A percentile compares a stretch with the other conserved stretches of the same genome.
Evolutionary conservation across 495 filamentous ascomycete species (phyloP).

Genomic region (Sphaerosporella brunnea): DNA sequence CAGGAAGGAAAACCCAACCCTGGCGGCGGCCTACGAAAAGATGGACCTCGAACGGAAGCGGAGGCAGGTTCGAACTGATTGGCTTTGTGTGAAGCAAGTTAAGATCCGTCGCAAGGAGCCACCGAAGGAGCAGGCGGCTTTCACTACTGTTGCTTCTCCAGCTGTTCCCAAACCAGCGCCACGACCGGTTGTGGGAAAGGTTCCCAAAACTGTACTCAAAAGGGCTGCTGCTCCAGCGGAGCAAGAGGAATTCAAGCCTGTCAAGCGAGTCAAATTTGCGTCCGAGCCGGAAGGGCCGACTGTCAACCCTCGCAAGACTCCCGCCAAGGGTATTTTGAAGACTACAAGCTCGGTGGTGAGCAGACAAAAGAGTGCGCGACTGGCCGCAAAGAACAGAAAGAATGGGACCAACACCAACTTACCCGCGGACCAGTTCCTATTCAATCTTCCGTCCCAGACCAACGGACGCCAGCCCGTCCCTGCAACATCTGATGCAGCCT

Average conservation of each 20-base stretch:
- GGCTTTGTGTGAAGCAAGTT: constrained; percentile 23
- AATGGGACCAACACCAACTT: neutral
- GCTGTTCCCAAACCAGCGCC: neutral
- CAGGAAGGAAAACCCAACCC: constrained; percentile 9
- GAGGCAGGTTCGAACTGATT: constrained; percentile 15
- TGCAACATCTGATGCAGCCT: neutral
- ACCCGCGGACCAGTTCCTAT: neutral
- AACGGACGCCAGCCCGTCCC: neutral
- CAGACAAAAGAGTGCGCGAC: neutral
- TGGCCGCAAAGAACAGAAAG: neutral
- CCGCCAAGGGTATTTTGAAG: constrained; percentile 5
- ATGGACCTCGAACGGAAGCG: constrained; percentile 25
- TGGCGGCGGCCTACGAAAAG: constrained; percentile 15
- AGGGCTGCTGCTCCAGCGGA: neutral
- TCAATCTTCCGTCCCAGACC: neutral
- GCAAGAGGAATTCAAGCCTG: neutral
- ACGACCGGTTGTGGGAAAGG: neutral
- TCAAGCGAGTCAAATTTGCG: constrained; percentile 5
- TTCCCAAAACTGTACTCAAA: neutral
- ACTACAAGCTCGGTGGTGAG: neutral
- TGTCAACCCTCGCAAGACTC: neutral
- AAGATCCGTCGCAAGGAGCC: constrained; percentile 11
- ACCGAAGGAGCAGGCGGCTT: neutral
- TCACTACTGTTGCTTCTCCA: neutral
- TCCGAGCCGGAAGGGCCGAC: neutral